Conservation (phyloP, 805 yeast genomes). For the Cyberlindnera bimundalis region DNA sequence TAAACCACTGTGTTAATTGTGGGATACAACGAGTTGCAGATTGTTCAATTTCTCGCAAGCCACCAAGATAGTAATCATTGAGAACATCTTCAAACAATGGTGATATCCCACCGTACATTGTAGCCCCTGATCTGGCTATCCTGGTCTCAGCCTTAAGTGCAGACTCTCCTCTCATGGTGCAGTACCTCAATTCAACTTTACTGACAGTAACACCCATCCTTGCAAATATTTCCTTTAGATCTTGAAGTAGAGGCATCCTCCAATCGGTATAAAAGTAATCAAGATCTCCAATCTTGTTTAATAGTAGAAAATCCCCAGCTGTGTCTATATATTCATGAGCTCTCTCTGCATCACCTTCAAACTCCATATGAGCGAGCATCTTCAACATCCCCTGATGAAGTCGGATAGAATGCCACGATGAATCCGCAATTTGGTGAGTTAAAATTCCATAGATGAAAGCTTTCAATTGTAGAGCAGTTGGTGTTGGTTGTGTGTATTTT, state of each 20-base stretch:
- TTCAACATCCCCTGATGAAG: constrained; percentile 52
- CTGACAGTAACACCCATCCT: constrained; percentile 33
- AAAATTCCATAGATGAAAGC: constrained; percentile 58
- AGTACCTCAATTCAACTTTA: constrained; percentile 37
- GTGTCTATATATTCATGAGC: constrained; percentile 60
- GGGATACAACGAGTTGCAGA: constrained; percentile 39
- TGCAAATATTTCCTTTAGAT: constrained; percentile 39
- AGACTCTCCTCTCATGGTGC: constrained; percentile 53
- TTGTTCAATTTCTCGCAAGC: constrained; percentile 43
- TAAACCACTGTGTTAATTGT: constrained; percentile 42
- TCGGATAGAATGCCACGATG: constrained; percentile 64
- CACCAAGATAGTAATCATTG: constrained; percentile 51
- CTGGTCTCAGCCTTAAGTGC: constrained; percentile 47
- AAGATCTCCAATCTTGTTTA: constrained; percentile 35
- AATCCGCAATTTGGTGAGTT: constrained; percentile 61
- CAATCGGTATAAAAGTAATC: constrained; percentile 35
- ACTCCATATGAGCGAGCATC: constrained; percentile 50
- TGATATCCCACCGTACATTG: constrained; percentile 29
- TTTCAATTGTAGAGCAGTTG: constrained; percentile 35
- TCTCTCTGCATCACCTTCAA: constrained; percentile 41
- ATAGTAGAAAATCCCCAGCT: constrained; percentile 58
- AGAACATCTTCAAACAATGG: constrained; percentile 42
- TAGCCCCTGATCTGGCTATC: constrained; percentile 5
- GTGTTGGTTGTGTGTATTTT: constrained; percentile 7
- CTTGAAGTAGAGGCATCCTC: constrained; percentile 37